Conservation (phyloP, 768 basidiomycete species). For the Terana coerulea region DNA sequence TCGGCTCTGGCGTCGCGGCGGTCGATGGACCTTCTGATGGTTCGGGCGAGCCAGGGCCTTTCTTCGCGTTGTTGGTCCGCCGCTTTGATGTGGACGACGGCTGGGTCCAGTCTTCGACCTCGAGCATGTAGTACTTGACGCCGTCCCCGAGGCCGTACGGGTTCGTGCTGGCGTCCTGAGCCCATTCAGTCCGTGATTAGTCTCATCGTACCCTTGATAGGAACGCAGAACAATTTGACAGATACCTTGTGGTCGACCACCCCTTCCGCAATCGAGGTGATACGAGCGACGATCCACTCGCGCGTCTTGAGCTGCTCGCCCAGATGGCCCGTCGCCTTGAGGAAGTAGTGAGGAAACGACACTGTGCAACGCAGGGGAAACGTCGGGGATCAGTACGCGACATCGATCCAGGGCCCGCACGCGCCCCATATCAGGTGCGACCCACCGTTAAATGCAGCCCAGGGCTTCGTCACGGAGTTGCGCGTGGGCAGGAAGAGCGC, state of each 20-base stretch:
- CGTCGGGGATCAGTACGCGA: constrained; percentile 22
- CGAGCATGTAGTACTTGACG: constrained; percentile 89
- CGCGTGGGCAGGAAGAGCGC: constrained; percentile 95
- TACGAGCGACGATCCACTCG: constrained; percentile 94
- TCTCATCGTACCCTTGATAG: neutral
- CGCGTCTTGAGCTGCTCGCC: constrained; percentile 86
- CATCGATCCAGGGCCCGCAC: constrained; percentile 3
- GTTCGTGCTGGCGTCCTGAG: constrained; percentile 76
- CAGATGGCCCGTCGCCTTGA: constrained; percentile 81
- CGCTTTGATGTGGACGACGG: constrained; percentile 60
- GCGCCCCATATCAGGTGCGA: constrained; percentile 3
- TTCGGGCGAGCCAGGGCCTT: constrained; percentile 25
- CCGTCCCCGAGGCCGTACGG: constrained; percentile 88
- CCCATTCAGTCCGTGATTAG: constrained; percentile 7
- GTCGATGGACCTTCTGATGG: constrained; percentile 20
- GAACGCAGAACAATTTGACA: constrained; percentile 19
- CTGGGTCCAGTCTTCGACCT: constrained; percentile 93
- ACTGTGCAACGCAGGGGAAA: constrained; percentile 48
- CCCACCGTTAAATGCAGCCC: constrained; percentile 98
- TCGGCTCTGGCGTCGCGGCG: constrained; percentile 38
- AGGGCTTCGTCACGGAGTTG: constrained; percentile 89
- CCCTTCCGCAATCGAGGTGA: constrained; percentile 82
- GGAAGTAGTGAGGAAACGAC: constrained; percentile 96
- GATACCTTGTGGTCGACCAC: constrained; percentile 75
- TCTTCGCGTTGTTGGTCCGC: constrained; percentile 41